phyloP scores from a whole-genome alignment of 768 basidiomycete genomes.

The Mycena amicta region DNA sequence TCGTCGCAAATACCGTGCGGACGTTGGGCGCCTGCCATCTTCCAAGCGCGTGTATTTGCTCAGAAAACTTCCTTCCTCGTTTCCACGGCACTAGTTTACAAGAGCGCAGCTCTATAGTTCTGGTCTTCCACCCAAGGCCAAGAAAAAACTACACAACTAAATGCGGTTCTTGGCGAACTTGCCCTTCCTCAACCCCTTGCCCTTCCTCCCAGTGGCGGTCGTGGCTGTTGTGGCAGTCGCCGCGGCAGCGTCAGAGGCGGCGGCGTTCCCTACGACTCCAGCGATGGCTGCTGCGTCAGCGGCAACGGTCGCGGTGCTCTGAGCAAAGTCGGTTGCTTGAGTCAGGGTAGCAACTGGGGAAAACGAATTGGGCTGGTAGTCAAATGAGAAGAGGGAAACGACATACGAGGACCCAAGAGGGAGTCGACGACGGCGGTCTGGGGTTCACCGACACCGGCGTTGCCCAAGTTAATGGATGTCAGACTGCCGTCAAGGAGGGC shows the following conservation, averaged over 20 bases:
- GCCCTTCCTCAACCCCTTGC: neutral
- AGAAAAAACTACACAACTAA: too few species aligned
- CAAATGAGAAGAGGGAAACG: neutral
- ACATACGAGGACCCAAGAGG: conserved; percentile 24
- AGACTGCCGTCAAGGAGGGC: conserved; percentile 17
- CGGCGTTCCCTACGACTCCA: neutral
- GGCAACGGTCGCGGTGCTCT: neutral
- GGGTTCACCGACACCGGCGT: conserved; percentile 25
- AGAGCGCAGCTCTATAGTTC: neutral
- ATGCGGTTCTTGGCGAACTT: neutral
- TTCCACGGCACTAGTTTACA: too few species aligned
- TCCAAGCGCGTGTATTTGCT: too few species aligned
- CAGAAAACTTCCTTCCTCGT: too few species aligned
- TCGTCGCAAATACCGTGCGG: too few species aligned
- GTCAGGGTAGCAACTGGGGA: neutral
- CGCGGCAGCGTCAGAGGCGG: neutral
- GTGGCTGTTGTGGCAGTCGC: neutral
- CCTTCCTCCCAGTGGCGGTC: neutral
- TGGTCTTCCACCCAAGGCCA: neutral
- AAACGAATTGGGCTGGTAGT: neutral
- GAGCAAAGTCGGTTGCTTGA: neutral
- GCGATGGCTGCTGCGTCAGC: neutral
- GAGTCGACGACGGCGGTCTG: conserved; percentile 25
- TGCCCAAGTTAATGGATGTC: conserved; percentile 27
- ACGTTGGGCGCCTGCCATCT: too few species aligned